Base-by-base conservation (phyloP, 1,139 yeast species). In the Spencermartinsiella ligniputridi region DNA sequence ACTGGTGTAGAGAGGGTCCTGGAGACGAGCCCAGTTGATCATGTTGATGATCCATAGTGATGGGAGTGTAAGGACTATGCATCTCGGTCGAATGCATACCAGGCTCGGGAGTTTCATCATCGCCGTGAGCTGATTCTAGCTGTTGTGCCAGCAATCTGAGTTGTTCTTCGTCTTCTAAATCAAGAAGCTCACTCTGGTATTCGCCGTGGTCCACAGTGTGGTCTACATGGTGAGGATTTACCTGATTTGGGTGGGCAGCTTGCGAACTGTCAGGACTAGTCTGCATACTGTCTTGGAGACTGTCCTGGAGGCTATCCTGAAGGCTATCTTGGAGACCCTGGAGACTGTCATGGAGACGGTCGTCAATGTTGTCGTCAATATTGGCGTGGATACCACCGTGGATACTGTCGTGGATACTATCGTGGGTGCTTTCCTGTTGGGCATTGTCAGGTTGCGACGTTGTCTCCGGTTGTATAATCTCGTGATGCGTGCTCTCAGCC, bases 101-200 rank as follows among this genome's bases (percentile, higher is more conserved):
- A 9, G 20, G 12, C 20, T 33, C 36, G 6, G 22, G 13, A 8
- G 20, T 33, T 8, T 33, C 36, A 13, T 19, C 12, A 17, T 33
- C 22, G 20, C 36, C 16, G 36, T 19, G 20, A 9, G 22, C 36
- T 8, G 20, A 17, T 5, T 15, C 36, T 6, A 12, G 15, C 9
- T 56, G 50, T 34, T 56, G 60, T 24, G 49, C 51, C 11, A 56
- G 47, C 25, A 56, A 55, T 34, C 53, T 50, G 12, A 55, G 49
- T 47, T 56, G 58, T 32, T 54, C 59, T 2, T 54, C 54, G 34
- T 56, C 60, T 42, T 54, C 51, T 17, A 56, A 35, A 39, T 52
- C 52, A 44, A 53, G 49, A 21, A 53, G 35, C 37, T 36, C 15
- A 6, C 21, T 27, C 13, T 27, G 13, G n/a, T 27, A 27, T 15